phyloP scores from a whole-genome alignment of 148 eudicot genomes.

The Vaccinium darrowii region DNA sequence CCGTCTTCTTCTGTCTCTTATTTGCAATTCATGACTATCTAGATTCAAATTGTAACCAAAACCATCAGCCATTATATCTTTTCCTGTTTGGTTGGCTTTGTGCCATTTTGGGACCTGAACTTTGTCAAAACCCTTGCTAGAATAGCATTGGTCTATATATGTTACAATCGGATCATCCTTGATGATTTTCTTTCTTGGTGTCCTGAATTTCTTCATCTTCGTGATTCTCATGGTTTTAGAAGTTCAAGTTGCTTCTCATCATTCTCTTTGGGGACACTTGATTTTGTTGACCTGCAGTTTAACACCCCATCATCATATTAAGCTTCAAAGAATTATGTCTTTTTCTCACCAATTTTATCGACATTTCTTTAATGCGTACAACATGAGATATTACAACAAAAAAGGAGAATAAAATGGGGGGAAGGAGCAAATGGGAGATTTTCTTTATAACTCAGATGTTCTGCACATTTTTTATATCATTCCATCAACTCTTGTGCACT shows the following conservation, averaged over 20 bases:
- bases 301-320: neutral
- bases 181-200: neutral
- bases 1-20: neutral
- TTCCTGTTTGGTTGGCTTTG: neutral
- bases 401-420: no score
- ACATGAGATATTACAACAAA: no score
- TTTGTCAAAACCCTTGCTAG: neutral
- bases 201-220: neutral
- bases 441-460: neutral
- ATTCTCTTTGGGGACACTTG: neutral
- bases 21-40: neutral
- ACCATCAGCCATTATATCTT: neutral
- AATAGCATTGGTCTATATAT: neutral
- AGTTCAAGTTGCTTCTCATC: neutral
- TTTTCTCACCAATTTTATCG: neutral
- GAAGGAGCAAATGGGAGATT: no score
- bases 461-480: neutral
- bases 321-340: neutral
- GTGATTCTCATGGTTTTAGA: neutral
- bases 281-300: neutral
- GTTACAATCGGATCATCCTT: neutral
- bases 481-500: neutral
- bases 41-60: neutral
- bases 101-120: neutral
- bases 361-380: no score